These are phyloP conservation scores for Ustilago curta DNA, from an alignment of 1,284 basidiomycete species.

Conservation along the genomic window DNA sequence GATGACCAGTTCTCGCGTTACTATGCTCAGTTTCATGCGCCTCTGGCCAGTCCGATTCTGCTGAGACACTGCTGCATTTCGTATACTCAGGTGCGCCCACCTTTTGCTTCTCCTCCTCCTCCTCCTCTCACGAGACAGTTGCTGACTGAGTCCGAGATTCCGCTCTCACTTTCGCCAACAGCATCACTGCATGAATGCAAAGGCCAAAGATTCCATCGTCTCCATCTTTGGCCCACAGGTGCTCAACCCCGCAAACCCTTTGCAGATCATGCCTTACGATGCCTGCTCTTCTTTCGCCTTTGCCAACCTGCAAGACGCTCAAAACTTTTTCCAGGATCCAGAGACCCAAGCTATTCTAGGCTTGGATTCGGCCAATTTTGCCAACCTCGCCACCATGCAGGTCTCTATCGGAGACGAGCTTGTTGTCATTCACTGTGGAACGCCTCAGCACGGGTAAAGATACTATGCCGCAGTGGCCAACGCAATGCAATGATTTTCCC, in stretches of 20 bases:
- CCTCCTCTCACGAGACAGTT: not conserved
- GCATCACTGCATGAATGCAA: slow-evolving; percentile 22
- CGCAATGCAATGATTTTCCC: not conserved
- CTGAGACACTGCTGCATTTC: slow-evolving; percentile 24
- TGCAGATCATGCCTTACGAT: slow-evolving; percentile 27
- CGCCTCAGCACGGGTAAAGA: slow-evolving; percentile 1
- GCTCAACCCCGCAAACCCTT: slow-evolving; percentile 10
- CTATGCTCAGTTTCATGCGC: slow-evolving; percentile 21
- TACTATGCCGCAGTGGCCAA: not conserved
- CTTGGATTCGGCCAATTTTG: slow-evolving; percentile 20
- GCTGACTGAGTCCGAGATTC: not conserved
- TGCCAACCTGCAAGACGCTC: slow-evolving; percentile 19
- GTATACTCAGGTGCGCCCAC: slow-evolving; percentile 22
- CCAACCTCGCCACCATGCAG: slow-evolving; percentile 23
- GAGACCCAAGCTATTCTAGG: slow-evolving; percentile 16
- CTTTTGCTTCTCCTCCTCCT: not conserved
- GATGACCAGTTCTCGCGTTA: slow-evolving; percentile 24
- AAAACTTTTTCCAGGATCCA: slow-evolving; percentile 25
- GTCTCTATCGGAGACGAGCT: slow-evolving; percentile 23
- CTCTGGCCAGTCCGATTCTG: slow-evolving; percentile 16
- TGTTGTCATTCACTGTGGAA: slow-evolving; percentile 9
- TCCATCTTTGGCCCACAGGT: slow-evolving; percentile 29
- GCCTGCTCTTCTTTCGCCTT: slow-evolving; percentile 33
- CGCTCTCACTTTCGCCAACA: not conserved
- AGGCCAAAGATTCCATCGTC: slow-evolving; percentile 6